Percentiles rank a stretch among this genome's conserved stretches.
Conservation (phyloP, 148 eudicot genomes). For the Bassia scoparia region DNA sequence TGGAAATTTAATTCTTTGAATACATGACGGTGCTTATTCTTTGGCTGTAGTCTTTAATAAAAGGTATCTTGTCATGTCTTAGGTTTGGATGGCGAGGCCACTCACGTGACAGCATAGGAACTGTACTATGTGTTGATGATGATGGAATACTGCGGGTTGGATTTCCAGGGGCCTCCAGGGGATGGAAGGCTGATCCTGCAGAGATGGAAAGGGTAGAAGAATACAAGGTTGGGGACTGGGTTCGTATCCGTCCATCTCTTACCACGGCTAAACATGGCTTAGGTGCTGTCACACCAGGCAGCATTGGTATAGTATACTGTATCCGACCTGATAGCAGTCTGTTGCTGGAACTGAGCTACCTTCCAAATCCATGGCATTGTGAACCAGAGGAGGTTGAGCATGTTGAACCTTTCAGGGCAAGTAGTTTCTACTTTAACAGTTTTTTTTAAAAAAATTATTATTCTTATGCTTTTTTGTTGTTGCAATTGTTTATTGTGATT, state of each 20-base stretch:
- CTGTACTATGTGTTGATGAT: slow-evolving; percentile 96
- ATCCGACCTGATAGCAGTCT: slow-evolving; percentile 90
- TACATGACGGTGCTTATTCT: too few relatives aligned
- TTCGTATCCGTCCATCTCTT: slow-evolving; percentile 88
- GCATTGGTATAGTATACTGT: slow-evolving; percentile 92
- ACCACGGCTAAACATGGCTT: slow-evolving; percentile 93
- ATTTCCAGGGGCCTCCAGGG: slow-evolving; percentile 99
- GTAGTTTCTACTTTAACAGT: background rate
- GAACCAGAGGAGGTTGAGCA: slow-evolving; percentile 99
- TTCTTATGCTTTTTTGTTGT: slow-evolving; percentile 8
- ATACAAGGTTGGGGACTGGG: slow-evolving; percentile 99
- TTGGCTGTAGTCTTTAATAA: slow-evolving; percentile 7
- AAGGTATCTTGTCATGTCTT: slow-evolving; percentile 18
- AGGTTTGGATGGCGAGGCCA: slow-evolving; percentile 97
- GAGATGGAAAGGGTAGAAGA: slow-evolving; percentile 99
- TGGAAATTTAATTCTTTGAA: too few relatives aligned
- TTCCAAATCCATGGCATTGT: slow-evolving; percentile 97
- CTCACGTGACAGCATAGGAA: slow-evolving; percentile 88
- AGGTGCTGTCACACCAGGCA: slow-evolving; percentile 94
- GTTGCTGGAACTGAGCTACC: slow-evolving; percentile 79
- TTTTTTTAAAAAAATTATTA: background rate
- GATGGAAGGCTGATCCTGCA: slow-evolving; percentile 99
- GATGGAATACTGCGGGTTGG: slow-evolving; percentile 98
- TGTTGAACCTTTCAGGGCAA: slow-evolving; percentile 83
- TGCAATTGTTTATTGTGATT: slow-evolving; percentile 14